Percentiles rank a stretch among this genome's conserved stretches.
Evolutionary conservation across 2,329 filamentous ascomycete genomes (phyloP).

Genomic region (Talaromyces funiculosus): DNA sequence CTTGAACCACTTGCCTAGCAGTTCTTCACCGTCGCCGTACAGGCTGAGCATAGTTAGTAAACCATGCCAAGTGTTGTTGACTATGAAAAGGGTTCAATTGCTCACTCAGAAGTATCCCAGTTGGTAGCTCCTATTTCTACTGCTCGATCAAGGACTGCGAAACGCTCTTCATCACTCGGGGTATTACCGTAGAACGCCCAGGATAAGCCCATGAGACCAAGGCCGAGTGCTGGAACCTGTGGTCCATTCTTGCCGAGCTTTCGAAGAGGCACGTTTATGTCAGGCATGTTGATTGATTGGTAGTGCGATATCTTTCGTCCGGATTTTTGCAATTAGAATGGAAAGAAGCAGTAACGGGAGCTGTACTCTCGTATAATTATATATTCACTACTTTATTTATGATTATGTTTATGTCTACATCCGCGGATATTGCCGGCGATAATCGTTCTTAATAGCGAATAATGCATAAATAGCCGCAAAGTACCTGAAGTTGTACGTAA

Average conservation of each 20-base stretch:
- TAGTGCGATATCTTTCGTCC: not conserved
- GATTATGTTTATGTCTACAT: not conserved
- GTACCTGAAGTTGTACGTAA: not conserved
- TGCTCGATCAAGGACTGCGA: conserved; percentile 43
- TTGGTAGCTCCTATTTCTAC: conserved; percentile 39
- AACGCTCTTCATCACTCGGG: conserved; percentile 37
- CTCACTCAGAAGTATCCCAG: conserved; percentile 38
- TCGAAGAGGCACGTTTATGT: not conserved
- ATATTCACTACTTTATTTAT: not conserved
- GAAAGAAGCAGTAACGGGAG: not conserved
- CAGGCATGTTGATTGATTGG: not conserved
- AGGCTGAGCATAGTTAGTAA: conserved; percentile 24
- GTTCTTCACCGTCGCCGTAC: conserved; percentile 10
- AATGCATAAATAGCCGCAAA: too few relatives aligned
- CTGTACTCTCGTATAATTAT: not conserved
- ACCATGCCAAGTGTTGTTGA: not conserved
- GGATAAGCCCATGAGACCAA: conserved; percentile 10
- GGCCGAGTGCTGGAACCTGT: not conserved
- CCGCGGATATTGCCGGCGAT: not conserved
- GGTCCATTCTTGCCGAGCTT: conserved; percentile 7
- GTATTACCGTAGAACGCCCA: conserved; percentile 24
- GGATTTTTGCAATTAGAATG: not conserved
- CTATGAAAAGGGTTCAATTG: not conserved
- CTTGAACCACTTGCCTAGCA: conserved; percentile 11
- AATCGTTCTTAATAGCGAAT: not conserved